Conservation (phyloP, 208 protist species). For the Wallacemonas sp. region DNA sequence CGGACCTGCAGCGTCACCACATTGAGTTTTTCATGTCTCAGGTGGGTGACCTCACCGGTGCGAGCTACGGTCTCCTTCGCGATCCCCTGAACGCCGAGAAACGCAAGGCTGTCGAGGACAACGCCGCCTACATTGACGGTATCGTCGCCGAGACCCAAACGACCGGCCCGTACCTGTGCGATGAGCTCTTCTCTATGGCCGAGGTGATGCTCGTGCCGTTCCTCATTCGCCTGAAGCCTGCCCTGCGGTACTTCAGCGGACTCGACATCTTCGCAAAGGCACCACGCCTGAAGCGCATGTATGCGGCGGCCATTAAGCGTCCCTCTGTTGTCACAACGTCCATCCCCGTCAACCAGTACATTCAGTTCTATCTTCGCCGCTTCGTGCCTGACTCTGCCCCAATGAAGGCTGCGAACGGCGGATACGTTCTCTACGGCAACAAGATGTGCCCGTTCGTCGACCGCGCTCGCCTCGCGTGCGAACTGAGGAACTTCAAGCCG, state of each 20-base stretch:
- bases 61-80: conserved; percentile 42
- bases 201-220: conserved; percentile 78
- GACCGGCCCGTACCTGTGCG: conserved; percentile 64
- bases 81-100: conserved; percentile 68
- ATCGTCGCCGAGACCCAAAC: conserved; percentile 57
- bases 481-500: conserved; percentile 40
- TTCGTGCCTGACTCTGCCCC: conserved; percentile 38
- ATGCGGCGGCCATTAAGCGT: conserved; percentile 39
- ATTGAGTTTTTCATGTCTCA: conserved; percentile 81
- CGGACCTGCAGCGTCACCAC: conserved; percentile 49
- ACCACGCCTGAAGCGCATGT: conserved; percentile 63
- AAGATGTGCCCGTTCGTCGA: conserved; percentile 59
- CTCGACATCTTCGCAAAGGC: conserved; percentile 72
- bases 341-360: conserved; percentile 27
- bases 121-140: conserved; percentile 60
- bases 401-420: conserved; percentile 32
- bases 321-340: conserved; percentile 53
- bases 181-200: conserved; percentile 74
- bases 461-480: conserved; percentile 51
- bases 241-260: conserved; percentile 61
- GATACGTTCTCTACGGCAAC: conserved; percentile 58
- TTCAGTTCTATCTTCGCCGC: conserved; percentile 33
- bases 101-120: conserved; percentile 47
- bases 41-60: conserved; percentile 48
- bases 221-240: conserved; percentile 50